Evolutionary conservation across 2,329 filamentous ascomycete species (phyloP), one percentile per base, ranked within the genome.

Genomic region (Apiospora marii): DNA sequence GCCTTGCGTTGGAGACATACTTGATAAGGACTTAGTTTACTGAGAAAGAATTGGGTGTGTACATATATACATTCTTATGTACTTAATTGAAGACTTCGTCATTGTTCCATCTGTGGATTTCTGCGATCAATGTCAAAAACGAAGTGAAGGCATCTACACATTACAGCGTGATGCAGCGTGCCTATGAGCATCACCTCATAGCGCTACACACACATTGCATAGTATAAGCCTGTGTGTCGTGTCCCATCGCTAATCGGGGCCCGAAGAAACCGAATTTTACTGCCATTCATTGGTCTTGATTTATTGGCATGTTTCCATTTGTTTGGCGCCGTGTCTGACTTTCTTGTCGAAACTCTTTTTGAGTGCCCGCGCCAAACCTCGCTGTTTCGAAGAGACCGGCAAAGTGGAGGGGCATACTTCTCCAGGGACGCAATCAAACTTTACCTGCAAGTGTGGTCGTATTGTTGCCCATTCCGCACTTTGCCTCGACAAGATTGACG

Each of bases 1-100:
- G 73, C 71, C 14, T 41, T 74, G 61, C 70, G 70, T 4, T 71
- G 71, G 72, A 69, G 69, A n/a, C 58, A 72, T 30, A 73, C 16
- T 24, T 58, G 12, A 41, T 34, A 30, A 30, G 27, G 4, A 30
- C 4, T 30, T 24, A 3, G n/a, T 43, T 2, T 27, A 13, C 22
- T 22, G n/a, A 10, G 34, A 24, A 13, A 24, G 48, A 22, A 6
- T 44, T 6, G 30, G 10, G 3, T 41, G 19, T 43, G 24, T 49
- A 5, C 43, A n/a, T 10, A 12, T 49, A 1, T 34, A 41, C 53
- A 24, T 6, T 22, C 10, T 46, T 27, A n/a, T 69, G 46, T 43
- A 24, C 46, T 22, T 58, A 61, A 61, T 37, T 30, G 4, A 7
- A 16, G 19, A 8, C 27, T 14, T 16, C 13, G 4, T 53, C 13